Base-by-base conservation (phyloP, 2,329 filamentous ascomycete species). In the Pezicula carpinea region DNA sequence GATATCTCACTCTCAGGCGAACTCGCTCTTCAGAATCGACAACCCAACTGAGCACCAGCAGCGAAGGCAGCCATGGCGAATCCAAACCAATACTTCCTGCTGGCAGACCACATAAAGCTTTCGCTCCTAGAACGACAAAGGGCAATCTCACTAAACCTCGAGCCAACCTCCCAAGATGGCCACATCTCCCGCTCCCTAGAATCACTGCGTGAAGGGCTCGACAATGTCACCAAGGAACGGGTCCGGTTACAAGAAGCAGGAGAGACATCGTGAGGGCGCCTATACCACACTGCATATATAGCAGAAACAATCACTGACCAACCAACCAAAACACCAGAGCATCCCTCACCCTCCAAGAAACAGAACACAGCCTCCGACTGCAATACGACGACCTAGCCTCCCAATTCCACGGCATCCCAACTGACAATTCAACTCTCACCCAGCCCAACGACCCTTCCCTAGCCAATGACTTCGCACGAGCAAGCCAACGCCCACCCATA, bases 81-180 rank as follows among this genome's bases (percentile, higher is more conserved):
- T 57, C 69, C 78, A 33, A 83, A 82, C 62, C 91, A 96, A 68
- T 84, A 97, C 57, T 89, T 91, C 66, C 85, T 97, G 45, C 82
- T 97, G 48, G 89, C 91, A 61, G 93, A 99, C 71, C 92, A 97
- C 69, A 88, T 97, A 75, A 96, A 97, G 70, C 81, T 97, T 52
- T 96, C 91, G 13, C 78, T 99, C 14, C 82, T 97, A 21, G 93
- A 97, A 72, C 83, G 92, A 49, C 85, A 95, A 70, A 84, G 92
- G 49, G 89, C 91, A 41, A 82, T 89, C 59, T 87, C 83, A 13
- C 77, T 96, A 38, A 83, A 89, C 57, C 79, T 96, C 47, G 81
- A 89, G 49, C 81, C 61, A 33, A 64, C 59, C 14, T 82, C 84
- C 17, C 89, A 96, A 67, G 90, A 96, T 70, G 85, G 86, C 34